Base-by-base conservation (phyloP, 495 filamentous ascomycete species). In the Penicillium angulare region DNA sequence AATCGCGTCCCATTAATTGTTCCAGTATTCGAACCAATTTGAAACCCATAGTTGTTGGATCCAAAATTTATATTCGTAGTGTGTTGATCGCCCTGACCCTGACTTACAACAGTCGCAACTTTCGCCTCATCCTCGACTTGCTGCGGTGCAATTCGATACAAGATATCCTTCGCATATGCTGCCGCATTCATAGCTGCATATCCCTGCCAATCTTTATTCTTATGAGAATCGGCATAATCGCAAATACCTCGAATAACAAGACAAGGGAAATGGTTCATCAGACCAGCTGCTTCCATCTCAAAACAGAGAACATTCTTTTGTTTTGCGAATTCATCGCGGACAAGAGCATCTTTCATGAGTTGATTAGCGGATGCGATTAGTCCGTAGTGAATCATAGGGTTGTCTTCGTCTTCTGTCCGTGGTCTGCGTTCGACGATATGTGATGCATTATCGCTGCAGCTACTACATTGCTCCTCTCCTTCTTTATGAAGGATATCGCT, bases 271-370 rank as follows among this genome's bases (percentile, higher is more conserved):
- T 58, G 33, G 36, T 67, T 50, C 62, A 64, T 70, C 24, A 74
- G 22, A 0, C 72, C 72, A 10, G 69, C 2, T 9, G 66, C 72
- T 50, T 71, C 71, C 67, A 73, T 72, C 35, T 73, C 71, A 33
- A 45, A 33, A 12, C 42, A 45, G 3, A 45, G 10, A 17, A 40
- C 40, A 33, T 43, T 32, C 20, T 29, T 26, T 1, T 43, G 35
- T 16, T 5, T 34, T 20, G 26, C 46, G 43, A 61, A 41, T 5
- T 40, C n/a, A 32, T 64, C 56, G 20, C 56, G 56, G 13, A 27
- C 15, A 32, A 24, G 18, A 36, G 48, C 57, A 38, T 60, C 47
- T 33, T 50, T 57, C 10, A 63, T 39, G n/a, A 66, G 45, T 36
- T 12, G 32, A 36, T 66, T 61, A 3, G 42, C 60, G 9, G 57